Base-by-base conservation (phyloP, 352 stramenopile genomes). In the Globisporangium polare region DNA sequence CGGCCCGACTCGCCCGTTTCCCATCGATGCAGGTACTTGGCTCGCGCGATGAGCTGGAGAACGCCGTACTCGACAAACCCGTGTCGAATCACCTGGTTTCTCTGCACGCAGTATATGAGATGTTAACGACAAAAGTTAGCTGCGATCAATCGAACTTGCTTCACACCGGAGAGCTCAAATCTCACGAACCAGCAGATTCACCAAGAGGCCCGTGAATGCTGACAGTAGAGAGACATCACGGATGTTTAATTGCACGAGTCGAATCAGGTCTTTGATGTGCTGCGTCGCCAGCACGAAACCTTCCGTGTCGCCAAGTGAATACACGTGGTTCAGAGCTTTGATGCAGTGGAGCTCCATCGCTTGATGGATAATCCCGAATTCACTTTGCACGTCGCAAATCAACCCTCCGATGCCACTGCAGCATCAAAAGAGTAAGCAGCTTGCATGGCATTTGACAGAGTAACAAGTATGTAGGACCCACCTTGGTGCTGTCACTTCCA, bases 1-100 rank as follows among this genome's bases (percentile, higher is more conserved):
- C 66, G 53, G 15, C 47, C 22, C 26, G n/a, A 45, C 22, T 73
- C 62, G 50, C 12, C 24, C 26, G 17, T 15, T 12, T 29, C 54
- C 62, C 57, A 72, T 39, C 61, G 57, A 31, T 75, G 53, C 0
- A 51, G 37, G 54, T 51, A 68, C 1, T 68, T 57, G 9, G 69
- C 65, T 46, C 62, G 69, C 2, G 61, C 60, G 35, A 68, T 45
- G 29, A 71, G 43, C 55, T 72, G 62, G 17, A 75, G 58, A 58
- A 73, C 20, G 20, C 65, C 69, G 55, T 26, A 52, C 15, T 75
- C 69, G 42, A 70, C 62, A n/a, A 68, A 73, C 37, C 49, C 29
- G 3, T 51, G 42, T 35, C 65, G 61, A 58, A 50, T 66, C 8
- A 24, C 62, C n/a, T 49, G 26, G 10, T 73, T 67, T 51, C 53